Base-by-base conservation (phyloP, 352 stramenopile genomes). In the Pythium dissotocum region DNA sequence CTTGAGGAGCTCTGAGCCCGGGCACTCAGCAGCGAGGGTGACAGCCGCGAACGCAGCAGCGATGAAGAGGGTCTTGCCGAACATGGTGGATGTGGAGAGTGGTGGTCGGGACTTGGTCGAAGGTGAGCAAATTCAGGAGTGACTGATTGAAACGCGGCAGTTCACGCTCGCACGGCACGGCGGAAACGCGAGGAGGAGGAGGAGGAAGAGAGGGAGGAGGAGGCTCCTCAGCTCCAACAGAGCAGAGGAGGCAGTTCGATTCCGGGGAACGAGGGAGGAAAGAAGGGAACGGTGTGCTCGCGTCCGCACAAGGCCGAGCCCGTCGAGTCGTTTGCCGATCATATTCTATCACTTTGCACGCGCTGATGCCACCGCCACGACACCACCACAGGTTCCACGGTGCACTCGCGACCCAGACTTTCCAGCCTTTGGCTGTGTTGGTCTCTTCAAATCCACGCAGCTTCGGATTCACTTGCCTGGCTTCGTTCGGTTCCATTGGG, bases 51-150 rank as follows among this genome's bases (percentile, higher is more conserved):
- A 61, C 42, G 63, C 63, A 52, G 63, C 63, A 36, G 52, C 51
- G 32, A 53, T 21, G 52, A 69, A 24, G 35, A 69, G 38, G 42
- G 33, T 59, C 63, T 69, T 69, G 26, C n/a, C 52, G 63, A 69
- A 59, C 63, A 69, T 69, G 16, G 35, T 69, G 63, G 57, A 49
- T 40, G 40, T 48, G 61, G 28, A 28, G 16, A 18, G 40, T 44
- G 52, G 63, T 69, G 44, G 63, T 46, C 16, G 38, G 33, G 63
- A 61, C 63, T 69, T 54, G 63, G 32, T 33, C 28, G 62, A 58
- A 40, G 46, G 60, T 18, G 36, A 63, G 60, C 60, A 66, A 69
- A 69, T 69, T 69, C 63, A 61, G 52, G 63, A 69, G 63, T 69
- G 63, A 56, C 18, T 32, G 28, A 61, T 18, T 6, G 21, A 36